Conservation (phyloP, 2,329 filamentous ascomycete species). For the Trichoderma sp. region DNA sequence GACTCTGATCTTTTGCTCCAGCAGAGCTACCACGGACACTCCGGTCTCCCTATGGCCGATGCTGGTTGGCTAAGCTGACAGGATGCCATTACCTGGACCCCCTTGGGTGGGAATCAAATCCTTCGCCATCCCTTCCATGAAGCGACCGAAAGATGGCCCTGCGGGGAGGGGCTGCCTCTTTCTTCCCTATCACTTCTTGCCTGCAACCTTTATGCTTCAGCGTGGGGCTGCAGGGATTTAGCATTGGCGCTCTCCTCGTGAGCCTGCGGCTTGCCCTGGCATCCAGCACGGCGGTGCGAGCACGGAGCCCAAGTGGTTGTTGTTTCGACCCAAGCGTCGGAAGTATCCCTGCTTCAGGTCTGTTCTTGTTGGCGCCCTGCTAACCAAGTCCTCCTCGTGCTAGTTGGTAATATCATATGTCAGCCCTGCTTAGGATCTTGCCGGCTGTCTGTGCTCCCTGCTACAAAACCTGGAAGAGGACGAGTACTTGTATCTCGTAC, state of each 20-base stretch:
- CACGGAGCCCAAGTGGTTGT: slow-evolving; percentile 12
- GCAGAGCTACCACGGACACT: slow-evolving; percentile 9
- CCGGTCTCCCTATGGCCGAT: slow-evolving; percentile 12
- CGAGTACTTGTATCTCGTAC: background rate
- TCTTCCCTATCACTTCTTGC: background rate
- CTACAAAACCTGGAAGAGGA: background rate
- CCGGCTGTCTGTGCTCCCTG: background rate
- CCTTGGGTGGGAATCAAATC: slow-evolving; percentile 28
- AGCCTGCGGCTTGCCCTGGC: slow-evolving; percentile 16
- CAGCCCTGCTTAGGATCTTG: slow-evolving; percentile 1
- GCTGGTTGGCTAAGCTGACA: slow-evolving; percentile 21
- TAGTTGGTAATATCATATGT: background rate
- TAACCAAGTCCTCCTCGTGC: background rate
- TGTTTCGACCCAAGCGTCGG: slow-evolving; percentile 18
- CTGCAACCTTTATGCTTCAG: slow-evolving; percentile 3
- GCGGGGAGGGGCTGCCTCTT: background rate
- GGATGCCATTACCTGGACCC: slow-evolving; percentile 27
- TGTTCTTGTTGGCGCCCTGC: slow-evolving; percentile 12
- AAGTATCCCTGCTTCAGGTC: slow-evolving; percentile 5
- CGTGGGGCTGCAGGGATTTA: slow-evolving; percentile 1
- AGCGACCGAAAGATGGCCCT: slow-evolving; percentile 7
- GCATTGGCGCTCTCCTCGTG: slow-evolving; percentile 14
- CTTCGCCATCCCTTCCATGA: slow-evolving; percentile 37
- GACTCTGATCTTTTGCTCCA: background rate
- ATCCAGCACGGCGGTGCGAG: slow-evolving; percentile 27